phyloP scores from a whole-genome alignment of 164 flowering plant species.

The Buxus sempervirens region DNA sequence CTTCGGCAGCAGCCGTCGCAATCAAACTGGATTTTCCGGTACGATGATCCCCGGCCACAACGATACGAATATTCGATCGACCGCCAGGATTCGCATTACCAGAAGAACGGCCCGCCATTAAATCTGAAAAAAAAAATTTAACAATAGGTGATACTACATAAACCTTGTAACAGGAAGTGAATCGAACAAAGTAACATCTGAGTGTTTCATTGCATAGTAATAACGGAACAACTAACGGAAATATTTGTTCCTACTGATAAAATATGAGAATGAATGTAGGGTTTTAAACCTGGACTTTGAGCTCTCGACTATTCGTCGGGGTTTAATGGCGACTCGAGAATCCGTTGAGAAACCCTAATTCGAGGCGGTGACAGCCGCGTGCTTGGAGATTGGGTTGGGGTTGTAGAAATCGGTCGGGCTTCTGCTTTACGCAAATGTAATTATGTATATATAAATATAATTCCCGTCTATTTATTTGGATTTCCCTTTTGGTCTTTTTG shows the following conservation, averaged over 20 bases:
- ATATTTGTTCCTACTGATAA: neutral
- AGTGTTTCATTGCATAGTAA: neutral
- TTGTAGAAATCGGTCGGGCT: too few species aligned
- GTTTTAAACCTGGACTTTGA: neutral
- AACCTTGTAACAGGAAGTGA: neutral
- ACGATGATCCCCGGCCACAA: conserved; percentile 73
- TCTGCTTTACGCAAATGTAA: too few species aligned
- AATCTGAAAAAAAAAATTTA: neutral
- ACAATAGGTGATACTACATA: too few species aligned
- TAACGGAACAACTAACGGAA: neutral
- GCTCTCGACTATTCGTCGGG: neutral
- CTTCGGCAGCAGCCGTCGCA: conserved; percentile 59
- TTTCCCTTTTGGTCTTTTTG: too few species aligned
- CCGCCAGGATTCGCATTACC: conserved; percentile 18
- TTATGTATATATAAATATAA: too few species aligned
- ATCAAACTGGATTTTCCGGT: conserved; percentile 88
- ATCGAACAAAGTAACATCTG: neutral
- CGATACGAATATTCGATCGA: conserved; percentile 54
- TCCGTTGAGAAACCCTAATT: neutral
- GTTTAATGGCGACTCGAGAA: neutral
- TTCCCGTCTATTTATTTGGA: too few species aligned
- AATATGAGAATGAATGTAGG: neutral
- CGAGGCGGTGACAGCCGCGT: neutral
- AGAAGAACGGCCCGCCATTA: conserved; percentile 41
- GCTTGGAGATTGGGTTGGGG: too few species aligned